These are phyloP conservation scores for Cinchona pubescens DNA, from an alignment of 257 asterid species.

Conservation along the genomic window DNA sequence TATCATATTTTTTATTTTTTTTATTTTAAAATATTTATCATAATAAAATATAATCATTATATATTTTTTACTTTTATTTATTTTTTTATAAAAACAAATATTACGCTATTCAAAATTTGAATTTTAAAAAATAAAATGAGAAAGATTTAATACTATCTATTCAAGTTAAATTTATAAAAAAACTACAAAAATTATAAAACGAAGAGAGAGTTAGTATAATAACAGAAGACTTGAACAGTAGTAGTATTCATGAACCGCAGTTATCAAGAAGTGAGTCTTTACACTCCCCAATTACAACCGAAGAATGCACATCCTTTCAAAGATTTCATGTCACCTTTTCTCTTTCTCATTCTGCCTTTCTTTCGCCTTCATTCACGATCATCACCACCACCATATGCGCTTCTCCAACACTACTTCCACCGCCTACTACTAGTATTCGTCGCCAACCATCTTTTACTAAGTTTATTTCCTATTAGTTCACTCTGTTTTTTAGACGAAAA, in stretches of 20 bases:
- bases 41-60: no score
- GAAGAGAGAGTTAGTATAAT: no score
- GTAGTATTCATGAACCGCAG: not conserved
- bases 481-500: not conserved
- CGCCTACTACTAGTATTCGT: not conserved
- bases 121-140: no score
- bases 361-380: constrained; percentile 13
- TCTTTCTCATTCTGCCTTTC: constrained; percentile 18
- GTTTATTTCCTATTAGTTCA: not conserved
- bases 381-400: not conserved
- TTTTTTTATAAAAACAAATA: no score
- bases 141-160: no score
- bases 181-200: no score
- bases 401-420: not conserved
- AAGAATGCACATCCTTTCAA: not conserved
- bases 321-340: constrained; percentile 22
- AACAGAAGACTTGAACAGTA: no score
- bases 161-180: no score
- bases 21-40: no score
- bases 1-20: no score
- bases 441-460: not conserved
- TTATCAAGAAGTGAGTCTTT: not conserved
- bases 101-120: no score
- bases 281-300: not conserved
- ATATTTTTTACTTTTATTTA: no score